Evolutionary conservation across 495 filamentous ascomycete species (phyloP), one percentile per base, ranked within the genome.

Genomic region (Xylaria cubensis): DNA sequence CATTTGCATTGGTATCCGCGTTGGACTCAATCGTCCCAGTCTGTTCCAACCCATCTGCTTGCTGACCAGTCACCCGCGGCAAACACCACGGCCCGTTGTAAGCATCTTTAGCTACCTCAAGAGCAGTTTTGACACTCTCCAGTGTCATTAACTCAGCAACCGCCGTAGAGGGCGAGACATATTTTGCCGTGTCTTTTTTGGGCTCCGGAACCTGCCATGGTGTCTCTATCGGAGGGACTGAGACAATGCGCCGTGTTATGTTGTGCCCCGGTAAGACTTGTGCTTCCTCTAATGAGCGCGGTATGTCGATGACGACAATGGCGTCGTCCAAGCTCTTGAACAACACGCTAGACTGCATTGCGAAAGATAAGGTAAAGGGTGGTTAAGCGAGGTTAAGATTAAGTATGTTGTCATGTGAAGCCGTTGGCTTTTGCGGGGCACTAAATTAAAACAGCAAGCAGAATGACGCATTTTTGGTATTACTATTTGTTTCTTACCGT

Each of bases 171-270:
- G 73, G 73, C 58, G 74, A 73, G 21, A 56, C 56, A 44, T 74
- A 34, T 41, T 58, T 58, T 32, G 50, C 48, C n/a, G 70, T 39
- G 7, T 17, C 50, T 15, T 67, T 74, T 74, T 82, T 84, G 34
- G 85, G 82, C 70, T 86, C 85, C 64, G 84, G 85, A 48, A 80
- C 83, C 50, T 77, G 62, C 77, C 84, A 86, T 46, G 85, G 83
- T n/a, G 51, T 61, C 42, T 79, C 68, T 29, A 77, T 75, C 21
- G 85, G 81, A 29, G 55, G 58, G 15, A 74, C 77, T 48, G 83
- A 85, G 56, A 84, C 70, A 19, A 86, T 75, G 65, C 74, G 72
- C 41, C 80, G 75, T 36, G 24, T 67, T 44, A 74, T 66, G 34
- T 61, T 44, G 51, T 76, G 70, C 51, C 75, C 75, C 0, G 81